Base-by-base conservation (phyloP, 164 flowering plant genomes). In the Magnolia changhungtana region DNA sequence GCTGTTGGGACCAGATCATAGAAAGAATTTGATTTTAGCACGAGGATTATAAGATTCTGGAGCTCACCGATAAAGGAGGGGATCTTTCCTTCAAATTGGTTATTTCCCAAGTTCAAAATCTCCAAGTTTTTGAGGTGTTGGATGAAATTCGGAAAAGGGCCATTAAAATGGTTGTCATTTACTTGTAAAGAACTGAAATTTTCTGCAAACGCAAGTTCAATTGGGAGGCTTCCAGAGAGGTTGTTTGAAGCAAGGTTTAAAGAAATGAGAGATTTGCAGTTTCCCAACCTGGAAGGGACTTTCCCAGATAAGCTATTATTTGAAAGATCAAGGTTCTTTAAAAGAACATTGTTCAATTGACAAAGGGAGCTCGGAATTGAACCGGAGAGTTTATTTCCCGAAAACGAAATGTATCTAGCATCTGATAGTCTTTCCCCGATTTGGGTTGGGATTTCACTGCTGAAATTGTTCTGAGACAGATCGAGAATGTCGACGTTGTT, bases 261-360 rank as follows among this genome's bases (percentile, higher is more conserved):
- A 51, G 55, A 74, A 63, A 78, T 24, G 16, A 78, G 80, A 27
- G n/a, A n/a, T 29, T 16, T 58, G 24, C 80, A 78, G 50, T 76
- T 61, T 52, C 69, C 76, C 16, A 80, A 29, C 23, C 74, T 72
- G 1, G 69, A 68, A 45, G 73, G 73, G 61, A 71, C 50, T n/a
- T n/a, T n/a, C n/a, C n/a, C n/a, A 5, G 73, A 50, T 50, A 71
- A 29, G 61, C 13, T 3, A 31, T 71, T 71, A 9, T 50, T 19
- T 5, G 80, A 74, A 20, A 78, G 71, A 69, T 78, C 80, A n/a
- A 78, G 74, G 55, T 11, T 24, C 67, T 10, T n/a, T 51, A 79
- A 21, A 63, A 61, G 55, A 75, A 37, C 27, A 19, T 75, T 79
- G 31, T n/a, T 37, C 55, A n/a, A 16, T n/a, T 14, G 58, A 23